Conservation (phyloP, 202 grass and related monocot species). For the Dendrocalamus latiflorus region DNA sequence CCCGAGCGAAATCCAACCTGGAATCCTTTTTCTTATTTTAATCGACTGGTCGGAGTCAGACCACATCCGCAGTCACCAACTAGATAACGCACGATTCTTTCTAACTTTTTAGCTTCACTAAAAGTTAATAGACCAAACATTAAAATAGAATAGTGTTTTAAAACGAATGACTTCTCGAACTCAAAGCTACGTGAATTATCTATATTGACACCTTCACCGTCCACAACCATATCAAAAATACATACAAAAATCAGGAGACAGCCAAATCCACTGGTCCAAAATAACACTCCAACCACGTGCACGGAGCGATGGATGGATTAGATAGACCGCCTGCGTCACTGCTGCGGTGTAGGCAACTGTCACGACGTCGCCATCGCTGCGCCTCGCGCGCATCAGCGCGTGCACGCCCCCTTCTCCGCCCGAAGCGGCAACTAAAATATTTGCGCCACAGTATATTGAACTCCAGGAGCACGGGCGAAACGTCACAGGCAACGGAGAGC, state of each 20-base stretch:
- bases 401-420: not conserved
- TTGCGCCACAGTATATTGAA: not conserved
- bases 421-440: not conserved
- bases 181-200: no score
- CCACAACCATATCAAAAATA: no score
- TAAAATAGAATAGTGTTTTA: no score
- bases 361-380: not conserved
- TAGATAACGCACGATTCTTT: not conserved
- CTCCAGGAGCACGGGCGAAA: not conserved
- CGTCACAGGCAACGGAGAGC: not conserved
- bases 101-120: no score
- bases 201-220: no score
- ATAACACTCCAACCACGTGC: not conserved
- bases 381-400: not conserved
- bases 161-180: no score
- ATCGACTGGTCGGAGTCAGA: not conserved
- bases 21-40: not conserved
- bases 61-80: not conserved
- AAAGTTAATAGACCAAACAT: no score
- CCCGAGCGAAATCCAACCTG: not conserved
- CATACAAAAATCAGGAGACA: no score
- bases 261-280: no score
- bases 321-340: not conserved
- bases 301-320: not conserved
- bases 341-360: constrained; percentile 3